Base-by-base conservation (phyloP, 306 rosid species). In the Casuarina glauca region DNA sequence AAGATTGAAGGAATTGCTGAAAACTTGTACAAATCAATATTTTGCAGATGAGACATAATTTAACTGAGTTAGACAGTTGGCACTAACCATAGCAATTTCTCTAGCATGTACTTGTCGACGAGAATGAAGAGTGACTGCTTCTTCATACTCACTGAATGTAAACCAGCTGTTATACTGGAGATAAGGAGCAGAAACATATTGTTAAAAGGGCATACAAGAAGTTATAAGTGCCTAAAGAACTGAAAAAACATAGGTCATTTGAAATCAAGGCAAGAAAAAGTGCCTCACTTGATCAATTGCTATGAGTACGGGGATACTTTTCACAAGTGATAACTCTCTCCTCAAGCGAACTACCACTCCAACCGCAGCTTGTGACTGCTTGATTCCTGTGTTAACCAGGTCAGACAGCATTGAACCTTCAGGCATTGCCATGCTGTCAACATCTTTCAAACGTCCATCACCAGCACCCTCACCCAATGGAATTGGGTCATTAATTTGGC, bases 401-500 rank as follows among this genome's bases (percentile, higher is more conserved):
- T 95, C 97, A 78, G 88, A 88, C 73, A 93, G 87, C 76, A 55
- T 93, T 43, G 97, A 89, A 81, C 96, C 93, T 60, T 91, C 96
- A 42, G 97, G 86, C 86, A 95, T 82, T 10, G 82, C 87, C 93
- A 91, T 72, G 79, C 89, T 82, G 85, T 91, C 96, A 64, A 46
- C 96, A 85, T 91, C 99, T 93, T 91, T 95, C 86, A 88, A 84
- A 91, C 90, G 85, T 80, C 97, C 97, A 79, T 90, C 96, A 73
- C 99, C 98, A 86, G 93, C 93, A 76, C 99, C 99, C 86, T 95
- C 98, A 61, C 97, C 94, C 89, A 95, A 52, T 52, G 85, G 87
- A 83, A 95, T 93, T 13, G 96, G 96, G 78, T 93, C 98, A 79
- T 70, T 73, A 76, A 91, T 81, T 88, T 88, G 97, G 85, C 97